Evolutionary conservation across 2,329 filamentous ascomycete genomes (phyloP), one percentile per base, ranked within the genome.

Genomic region (Fusarium agapanthi): DNA sequence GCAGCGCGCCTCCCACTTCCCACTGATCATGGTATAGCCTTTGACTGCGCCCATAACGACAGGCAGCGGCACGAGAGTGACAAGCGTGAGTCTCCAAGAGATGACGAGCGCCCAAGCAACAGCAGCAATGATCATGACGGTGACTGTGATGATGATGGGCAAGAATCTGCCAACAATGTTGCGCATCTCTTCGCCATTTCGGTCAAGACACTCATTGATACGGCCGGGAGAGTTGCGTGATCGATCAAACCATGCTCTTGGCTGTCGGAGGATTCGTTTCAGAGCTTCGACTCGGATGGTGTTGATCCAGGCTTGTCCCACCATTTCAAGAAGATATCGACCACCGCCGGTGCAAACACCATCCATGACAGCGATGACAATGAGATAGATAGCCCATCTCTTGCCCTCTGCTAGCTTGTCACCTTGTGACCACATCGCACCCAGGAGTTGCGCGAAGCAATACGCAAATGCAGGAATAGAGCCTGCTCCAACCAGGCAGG

Each of bases 131-230:
- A 93, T 86, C 87, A 97, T 95, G 57, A 89, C 81, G 1, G 85
- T 78, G 7, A 93, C 90, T 15, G 92, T 88, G 20, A 95, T 85
- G 2, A 92, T 81, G 59, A 92, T 89, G 3, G 92, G 92, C 2
- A 91, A 86, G 77, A 97, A 97, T 4, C 92, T 89, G 5, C 93
- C 92, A 0, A 97, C 86, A 0, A 98, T 84, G 74, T 93, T 95
- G 14, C 93, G 89, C 89, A 96, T 95, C 78, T 97, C 94, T 79
- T 98, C 95, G 0, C 92, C 93, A 75, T 94, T 93, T 22, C 92
- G 88, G 76, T 97, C 94, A 1, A 98, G 86, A 48, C 88, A 92
- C 67, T 93, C 90, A 2, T 87, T 90, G 45, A 98, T 86, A 5
- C 86, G 85, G 2, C 86, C 84, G 0, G 92, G 84, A 0, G 87